phyloP scores from a whole-genome alignment of 495 filamentous ascomycete genomes.

The Xylaria flabelliformis region DNA sequence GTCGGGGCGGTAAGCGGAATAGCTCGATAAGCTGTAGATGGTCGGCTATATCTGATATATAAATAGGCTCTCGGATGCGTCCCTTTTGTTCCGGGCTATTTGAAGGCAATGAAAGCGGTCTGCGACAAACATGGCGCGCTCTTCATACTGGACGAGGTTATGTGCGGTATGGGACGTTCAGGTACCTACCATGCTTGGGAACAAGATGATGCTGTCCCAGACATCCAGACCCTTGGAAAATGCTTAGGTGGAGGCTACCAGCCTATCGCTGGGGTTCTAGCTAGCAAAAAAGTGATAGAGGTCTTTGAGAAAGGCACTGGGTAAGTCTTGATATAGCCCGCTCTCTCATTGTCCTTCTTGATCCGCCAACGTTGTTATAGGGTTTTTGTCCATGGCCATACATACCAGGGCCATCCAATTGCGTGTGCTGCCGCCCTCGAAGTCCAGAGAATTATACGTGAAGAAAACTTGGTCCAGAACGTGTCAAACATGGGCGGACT shows the following conservation, averaged over 20 bases:
- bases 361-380: conserved; percentile 28
- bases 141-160: conserved; percentile 73
- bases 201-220: conserved; percentile 50
- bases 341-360: conserved; percentile 21
- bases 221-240: conserved; percentile 72
- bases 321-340: conserved; percentile 33
- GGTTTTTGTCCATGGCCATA: conserved; percentile 64
- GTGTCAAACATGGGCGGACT: conserved; percentile 57
- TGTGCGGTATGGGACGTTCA: conserved; percentile 71
- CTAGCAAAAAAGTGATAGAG: conserved; percentile 59
- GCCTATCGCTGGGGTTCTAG: conserved; percentile 66
- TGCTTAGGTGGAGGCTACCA: conserved; percentile 71
- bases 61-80: conserved; percentile 72
- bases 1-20: conserved; percentile 43
- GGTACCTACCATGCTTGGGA: conserved; percentile 68
- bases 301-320: conserved; percentile 64
- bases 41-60: conserved; percentile 16
- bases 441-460: conserved; percentile 63
- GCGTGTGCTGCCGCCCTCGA: conserved; percentile 65
- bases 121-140: conserved; percentile 71
- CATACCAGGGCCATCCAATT: conserved; percentile 67
- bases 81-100: conserved; percentile 66
- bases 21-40: not conserved
- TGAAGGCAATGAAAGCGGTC: conserved; percentile 65
- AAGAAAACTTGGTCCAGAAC: conserved; percentile 61